Percentiles rank a stretch among this genome's conserved stretches.
Conservation (phyloP, 1,284 basidiomycete genomes). For the Ustilago bromivora region DNA sequence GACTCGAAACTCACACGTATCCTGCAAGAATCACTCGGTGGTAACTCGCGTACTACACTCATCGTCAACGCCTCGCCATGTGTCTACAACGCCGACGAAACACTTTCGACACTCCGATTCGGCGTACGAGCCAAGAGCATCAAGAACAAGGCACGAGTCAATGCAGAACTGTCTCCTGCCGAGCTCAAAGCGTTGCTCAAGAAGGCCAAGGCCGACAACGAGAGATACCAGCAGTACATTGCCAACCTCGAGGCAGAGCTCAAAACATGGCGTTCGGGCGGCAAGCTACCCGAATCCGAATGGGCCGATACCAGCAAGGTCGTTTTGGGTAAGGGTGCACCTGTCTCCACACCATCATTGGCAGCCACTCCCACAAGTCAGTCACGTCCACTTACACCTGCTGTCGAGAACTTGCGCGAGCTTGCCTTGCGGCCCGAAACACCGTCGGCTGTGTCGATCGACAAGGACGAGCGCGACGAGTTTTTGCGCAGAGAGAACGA, state of each 20-base stretch:
- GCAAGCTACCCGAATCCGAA: slow-evolving; percentile 83
- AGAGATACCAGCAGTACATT: slow-evolving; percentile 87
- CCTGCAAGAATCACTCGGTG: slow-evolving; percentile 98
- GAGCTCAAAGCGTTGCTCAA: slow-evolving; percentile 93
- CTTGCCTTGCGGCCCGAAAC: slow-evolving; percentile 72
- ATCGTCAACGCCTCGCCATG: slow-evolving; percentile 99
- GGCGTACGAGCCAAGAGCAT: slow-evolving; percentile 96
- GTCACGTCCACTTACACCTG: slow-evolving; percentile 78
- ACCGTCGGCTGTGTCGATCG: slow-evolving; percentile 84
- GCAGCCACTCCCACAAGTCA: slow-evolving; percentile 27
- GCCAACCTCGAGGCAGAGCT: slow-evolving; percentile 90
- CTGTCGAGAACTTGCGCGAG: slow-evolving; percentile 79
- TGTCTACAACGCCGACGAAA: slow-evolving; percentile 95
- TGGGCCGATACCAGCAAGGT: slow-evolving; percentile 83
- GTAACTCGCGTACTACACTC: slow-evolving; percentile 97
- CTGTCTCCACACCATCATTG: slow-evolving; percentile 62
- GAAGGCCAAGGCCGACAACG: slow-evolving; percentile 88
- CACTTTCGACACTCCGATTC: slow-evolving; percentile 95
- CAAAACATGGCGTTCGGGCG: slow-evolving; percentile 88
- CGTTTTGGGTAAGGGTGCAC: slow-evolving; percentile 60
- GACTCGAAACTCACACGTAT: slow-evolving; percentile 99
- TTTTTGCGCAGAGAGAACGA: slow-evolving; percentile 97
- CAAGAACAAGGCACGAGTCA: slow-evolving; percentile 99
- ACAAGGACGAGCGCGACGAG: slow-evolving; percentile 97
- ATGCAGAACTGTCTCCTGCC: slow-evolving; percentile 94